A percentile compares a stretch with the other conserved stretches of the same genome.
These are phyloP conservation scores for Blumeriella jaapii DNA, from an alignment of 2,329 filamentous ascomycete genomes.

Conservation along the genomic window DNA sequence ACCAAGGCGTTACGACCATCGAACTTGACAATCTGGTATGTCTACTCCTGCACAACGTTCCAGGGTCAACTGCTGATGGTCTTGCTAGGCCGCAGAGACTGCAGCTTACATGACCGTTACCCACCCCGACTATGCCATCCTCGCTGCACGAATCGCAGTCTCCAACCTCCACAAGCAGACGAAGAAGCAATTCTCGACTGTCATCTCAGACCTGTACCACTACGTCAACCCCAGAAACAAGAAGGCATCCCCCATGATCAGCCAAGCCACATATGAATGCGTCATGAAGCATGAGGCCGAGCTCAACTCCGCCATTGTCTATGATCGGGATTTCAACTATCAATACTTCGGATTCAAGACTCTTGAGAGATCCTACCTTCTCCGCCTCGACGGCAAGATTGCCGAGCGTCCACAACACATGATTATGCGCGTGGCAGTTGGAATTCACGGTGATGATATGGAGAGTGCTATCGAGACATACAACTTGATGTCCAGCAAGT, in stretches of 20 bases:
- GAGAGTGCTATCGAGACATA: constrained; percentile 96
- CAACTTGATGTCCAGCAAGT: constrained; percentile 97
- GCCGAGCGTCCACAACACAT: constrained; percentile 97
- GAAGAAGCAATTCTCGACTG: constrained; percentile 98
- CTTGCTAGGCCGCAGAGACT: constrained; percentile 72
- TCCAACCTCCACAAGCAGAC: constrained; percentile 99
- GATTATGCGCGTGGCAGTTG: constrained; percentile 98
- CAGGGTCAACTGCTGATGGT: constrained; percentile 14
- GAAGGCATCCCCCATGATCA: constrained; percentile 84
- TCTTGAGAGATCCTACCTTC: constrained; percentile 90
- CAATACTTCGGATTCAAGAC: constrained; percentile 99
- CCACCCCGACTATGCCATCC: constrained; percentile 96
- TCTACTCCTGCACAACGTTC: constrained; percentile 17
- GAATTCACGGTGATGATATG: constrained; percentile 90
- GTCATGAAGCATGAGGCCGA: constrained; percentile 96
- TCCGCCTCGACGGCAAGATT: constrained; percentile 91
- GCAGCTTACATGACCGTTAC: constrained; percentile 99
- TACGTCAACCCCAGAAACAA: constrained; percentile 93
- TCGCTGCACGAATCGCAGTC: constrained; percentile 94
- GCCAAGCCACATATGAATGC: constrained; percentile 76
- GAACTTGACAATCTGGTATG: constrained; percentile 94
- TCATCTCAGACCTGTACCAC: constrained; percentile 85
- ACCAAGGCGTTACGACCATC: constrained; percentile 92
- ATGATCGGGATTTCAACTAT: constrained; percentile 99
- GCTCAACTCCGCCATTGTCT: constrained; percentile 96